A percentile compares a stretch with the other conserved stretches of the same genome.
Conservation (phyloP, 1,139 yeast genomes). For the Lodderomyces theae region DNA sequence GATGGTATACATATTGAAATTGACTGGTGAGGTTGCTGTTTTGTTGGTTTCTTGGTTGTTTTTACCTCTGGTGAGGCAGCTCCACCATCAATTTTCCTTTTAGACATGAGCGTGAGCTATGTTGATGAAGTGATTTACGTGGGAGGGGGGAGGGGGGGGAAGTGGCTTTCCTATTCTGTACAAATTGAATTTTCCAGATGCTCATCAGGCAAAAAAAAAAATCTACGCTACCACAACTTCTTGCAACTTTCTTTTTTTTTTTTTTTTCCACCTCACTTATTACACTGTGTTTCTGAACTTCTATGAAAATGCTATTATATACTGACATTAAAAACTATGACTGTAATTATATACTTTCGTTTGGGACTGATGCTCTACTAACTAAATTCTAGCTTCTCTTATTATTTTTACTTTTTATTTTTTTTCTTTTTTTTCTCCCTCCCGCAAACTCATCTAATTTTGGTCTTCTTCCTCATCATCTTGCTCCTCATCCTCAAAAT, state of each 20-base stretch:
- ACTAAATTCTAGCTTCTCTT: no score
- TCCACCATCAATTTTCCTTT: slow-evolving; percentile 25
- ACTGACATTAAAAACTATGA: not conserved
- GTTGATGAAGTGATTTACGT: not conserved
- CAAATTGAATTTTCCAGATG: not conserved
- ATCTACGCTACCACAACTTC: not conserved
- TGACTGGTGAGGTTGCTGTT: slow-evolving; percentile 12
- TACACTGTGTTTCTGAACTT: no score
- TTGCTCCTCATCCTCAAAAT: slow-evolving; percentile 28
- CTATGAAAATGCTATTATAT: no score
- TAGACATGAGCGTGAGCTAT: slow-evolving; percentile 23
- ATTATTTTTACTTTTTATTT: not conserved
- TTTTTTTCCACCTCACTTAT: no score
- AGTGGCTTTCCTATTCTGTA: not conserved
- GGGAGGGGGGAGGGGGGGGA: not conserved
- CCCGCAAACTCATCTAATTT: no score
- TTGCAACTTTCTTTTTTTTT: no score
- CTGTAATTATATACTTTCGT: not conserved
- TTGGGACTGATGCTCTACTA: no score
- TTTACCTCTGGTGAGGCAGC: slow-evolving; percentile 9
- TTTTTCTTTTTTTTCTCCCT: not conserved
- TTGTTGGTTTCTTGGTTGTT: slow-evolving; percentile 34
- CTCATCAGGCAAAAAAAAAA: not conserved
- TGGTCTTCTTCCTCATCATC: slow-evolving; percentile 17
- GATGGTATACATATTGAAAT: slow-evolving; percentile 65